Base-by-base conservation (phyloP, 768 basidiomycete genomes). In the Gyrodon lividus region DNA sequence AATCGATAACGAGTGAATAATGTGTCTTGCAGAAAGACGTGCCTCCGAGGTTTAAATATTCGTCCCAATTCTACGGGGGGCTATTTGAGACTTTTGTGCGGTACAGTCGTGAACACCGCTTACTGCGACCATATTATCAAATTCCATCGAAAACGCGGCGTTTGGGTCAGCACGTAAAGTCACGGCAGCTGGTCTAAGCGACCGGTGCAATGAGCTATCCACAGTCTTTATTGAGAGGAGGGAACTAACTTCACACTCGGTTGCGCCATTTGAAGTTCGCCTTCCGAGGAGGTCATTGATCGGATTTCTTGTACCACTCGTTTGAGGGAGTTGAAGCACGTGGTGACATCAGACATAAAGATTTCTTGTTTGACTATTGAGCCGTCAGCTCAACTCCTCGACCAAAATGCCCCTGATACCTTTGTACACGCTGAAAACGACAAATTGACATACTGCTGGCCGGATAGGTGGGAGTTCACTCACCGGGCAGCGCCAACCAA, bases 401-500 rank as follows among this genome's bases (percentile, higher is more conserved):
- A 24, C 9, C 19, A 39, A 16, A 35, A 26, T 19, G 20, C 38
- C 13, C 20, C 24, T 19, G 30, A 30, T 43, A 78, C 79, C 72
- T 76, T 76, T 79, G 61, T 80, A 80, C 13, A 82, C 75, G 3
- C 75, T 80, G 33, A 3, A 35, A 43, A 45, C 6, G 23, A 43
- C 12, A 31, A 24, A 40, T 23, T 63, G 28, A 58, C 44, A 14
- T 13, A 14, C 31, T 23, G n/a, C 6, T 13, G 45, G 30, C 13
- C 33, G 8, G 19, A 34, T 31, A 19, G 26, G 35, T 39, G 24
- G 20, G 37, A 3, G 20, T 24, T 4, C 41, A 60, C 81, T 52
- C 67, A 92, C 92, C 92, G 82, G 19, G 87, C 89, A 31, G 87
- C 93, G 4, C 93, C 93, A 54, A 95, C 86, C 77, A 96, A 84